These are phyloP conservation scores for Eimeria tenella DNA, from an alignment of 169 alveolate species.

Conservation along the genomic window DNA sequence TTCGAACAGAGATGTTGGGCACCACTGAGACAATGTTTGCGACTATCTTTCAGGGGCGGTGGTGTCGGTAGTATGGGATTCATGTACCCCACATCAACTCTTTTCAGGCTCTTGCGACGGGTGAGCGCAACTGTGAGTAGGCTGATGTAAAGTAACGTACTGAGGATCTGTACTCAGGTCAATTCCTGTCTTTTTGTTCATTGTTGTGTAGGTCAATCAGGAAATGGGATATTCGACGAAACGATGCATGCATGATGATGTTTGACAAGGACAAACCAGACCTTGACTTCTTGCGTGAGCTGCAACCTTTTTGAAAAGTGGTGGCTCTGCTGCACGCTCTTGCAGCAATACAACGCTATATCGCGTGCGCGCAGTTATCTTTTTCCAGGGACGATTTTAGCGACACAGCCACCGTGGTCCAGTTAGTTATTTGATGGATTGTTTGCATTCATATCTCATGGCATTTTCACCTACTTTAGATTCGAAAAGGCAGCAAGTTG, in stretches of 20 bases:
- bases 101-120: constrained; percentile 71
- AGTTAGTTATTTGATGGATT: too few species aligned
- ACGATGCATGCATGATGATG: constrained; percentile 13
- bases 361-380: too few species aligned
- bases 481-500: too few species aligned
- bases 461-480: too few species aligned
- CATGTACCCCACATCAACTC: constrained; percentile 7
- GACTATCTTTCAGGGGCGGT: constrained; percentile 52
- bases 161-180: neutral
- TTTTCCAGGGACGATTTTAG: too few species aligned
- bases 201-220: constrained; percentile 31
- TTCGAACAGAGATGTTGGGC: too few species aligned
- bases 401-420: too few species aligned
- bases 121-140: constrained; percentile 1
- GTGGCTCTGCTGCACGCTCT: neutral
- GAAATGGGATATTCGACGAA: constrained; percentile 61
- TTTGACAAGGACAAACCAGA: constrained; percentile 65
- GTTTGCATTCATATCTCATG: too few species aligned
- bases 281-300: constrained; percentile 50
- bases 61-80: constrained; percentile 42
- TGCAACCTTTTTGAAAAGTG: neutral
- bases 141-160: neutral
- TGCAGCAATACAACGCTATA: neutral
- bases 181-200: neutral
- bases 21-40: neutral